Evolutionary conservation across 176 grass and related monocot genomes (phyloP).

Genomic region (Juncus inflexus): DNA sequence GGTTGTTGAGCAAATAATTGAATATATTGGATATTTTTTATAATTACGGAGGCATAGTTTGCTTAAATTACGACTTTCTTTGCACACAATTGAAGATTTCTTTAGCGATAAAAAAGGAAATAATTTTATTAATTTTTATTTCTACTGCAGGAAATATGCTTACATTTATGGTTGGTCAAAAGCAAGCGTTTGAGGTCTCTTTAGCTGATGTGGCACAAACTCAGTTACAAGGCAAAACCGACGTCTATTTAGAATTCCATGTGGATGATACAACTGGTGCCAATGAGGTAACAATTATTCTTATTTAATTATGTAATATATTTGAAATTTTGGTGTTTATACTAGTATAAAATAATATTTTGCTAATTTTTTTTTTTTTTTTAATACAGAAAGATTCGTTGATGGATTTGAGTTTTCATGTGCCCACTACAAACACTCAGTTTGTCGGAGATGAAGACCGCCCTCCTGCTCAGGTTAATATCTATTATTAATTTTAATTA

Average conservation of each 20-base stretch:
- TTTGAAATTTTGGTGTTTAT: background rate
- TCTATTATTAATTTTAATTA: conserved; percentile 1
- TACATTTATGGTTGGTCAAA: conserved; percentile 72
- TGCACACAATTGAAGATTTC: too few relatives aligned
- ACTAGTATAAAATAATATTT: background rate
- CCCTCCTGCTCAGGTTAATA: conserved; percentile 70
- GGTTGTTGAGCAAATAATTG: too few relatives aligned
- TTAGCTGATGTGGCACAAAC: conserved; percentile 88
- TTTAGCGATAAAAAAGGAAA: too few relatives aligned
- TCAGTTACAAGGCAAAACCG: conserved; percentile 94
- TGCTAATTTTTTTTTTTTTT: conserved; percentile 25
- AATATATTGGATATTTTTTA: too few relatives aligned
- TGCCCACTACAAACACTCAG: conserved; percentile 69
- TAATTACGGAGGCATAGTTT: too few relatives aligned
- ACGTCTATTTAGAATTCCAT: conserved; percentile 88
- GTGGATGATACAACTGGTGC: conserved; percentile 95
- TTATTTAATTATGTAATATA: conserved; percentile 8
- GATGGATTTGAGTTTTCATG: conserved; percentile 96
- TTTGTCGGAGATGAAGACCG: conserved; percentile 73
- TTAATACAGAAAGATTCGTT: conserved; percentile 77
- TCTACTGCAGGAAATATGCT: conserved; percentile 65
- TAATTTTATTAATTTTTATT: conserved; percentile 15
- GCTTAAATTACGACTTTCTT: too few relatives aligned
- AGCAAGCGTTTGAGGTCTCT: conserved; percentile 93
- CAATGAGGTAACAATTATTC: conserved; percentile 54